Base-by-base conservation (phyloP, 345 rosid genomes). In the Pseudoturritis turrita region DNA sequence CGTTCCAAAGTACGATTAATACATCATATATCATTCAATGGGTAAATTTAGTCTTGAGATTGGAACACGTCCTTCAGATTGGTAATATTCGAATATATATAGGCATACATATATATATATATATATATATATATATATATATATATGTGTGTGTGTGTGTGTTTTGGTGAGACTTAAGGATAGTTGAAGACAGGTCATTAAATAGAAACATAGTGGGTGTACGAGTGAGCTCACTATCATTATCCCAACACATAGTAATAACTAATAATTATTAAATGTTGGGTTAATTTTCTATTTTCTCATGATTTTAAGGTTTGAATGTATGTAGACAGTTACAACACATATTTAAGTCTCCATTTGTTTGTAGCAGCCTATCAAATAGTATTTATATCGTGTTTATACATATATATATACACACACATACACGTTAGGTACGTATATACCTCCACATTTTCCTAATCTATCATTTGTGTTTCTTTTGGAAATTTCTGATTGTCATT, bases 211-310 rank as follows among this genome's bases (percentile, higher is more conserved):
- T 75, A 62, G 79, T 75, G 74, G 79, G 79, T 75, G 79, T 37
- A 62, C 56, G 6, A 78, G 49, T 83, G 89, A 84, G 71, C 79
- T 83, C 85, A 74, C 72, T 73, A 70, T 76, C 84, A 49, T 63
- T 64, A 63, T 80, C 75, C 65, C 68, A 58, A 60, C 35, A 35
- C 17, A 46, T 65, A 36, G 51, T 65, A 46, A 19, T 65, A 37
- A 56, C 47, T 65, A 46, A 19, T 65, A 37, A 56, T 56, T 59
- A 59, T 75, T 26, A 57, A 47, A 50, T 60, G 52, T 6, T 68
- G 21, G 7, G 59, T 53, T 75, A 68, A 35, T 68, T 62, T 75
- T 73, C 80, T 59, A 69, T 58, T 72, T 57, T 68, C 62, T 65
- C 78, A 70, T 82, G 81, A 73, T 72, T 80, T 61, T 66, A 69